Percentiles rank a stretch among this genome's conserved stretches.
Evolutionary conservation across 495 filamentous ascomycete genomes (phyloP).

Genomic region (Aspergillus mulundensis): DNA sequence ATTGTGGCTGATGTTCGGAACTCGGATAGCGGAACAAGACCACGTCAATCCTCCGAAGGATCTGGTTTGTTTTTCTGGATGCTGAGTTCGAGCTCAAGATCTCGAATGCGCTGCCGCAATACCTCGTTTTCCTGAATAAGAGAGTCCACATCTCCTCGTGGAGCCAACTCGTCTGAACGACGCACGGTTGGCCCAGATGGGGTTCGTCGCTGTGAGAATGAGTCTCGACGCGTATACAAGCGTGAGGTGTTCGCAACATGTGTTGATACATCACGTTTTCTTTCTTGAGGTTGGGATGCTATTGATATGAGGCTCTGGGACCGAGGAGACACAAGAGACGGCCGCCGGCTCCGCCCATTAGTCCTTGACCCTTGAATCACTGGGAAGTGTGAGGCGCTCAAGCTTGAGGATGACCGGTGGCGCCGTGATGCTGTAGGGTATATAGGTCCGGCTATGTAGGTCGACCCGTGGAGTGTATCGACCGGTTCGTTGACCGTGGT

Average conservation of each 20-base stretch:
- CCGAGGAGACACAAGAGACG: slow-evolving; percentile 41
- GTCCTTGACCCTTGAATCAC: slow-evolving; percentile 42
- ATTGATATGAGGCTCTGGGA: slow-evolving; percentile 36
- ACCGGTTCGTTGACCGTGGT: slow-evolving; percentile 52
- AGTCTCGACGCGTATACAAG: slow-evolving; percentile 31
- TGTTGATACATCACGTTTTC: slow-evolving; percentile 22
- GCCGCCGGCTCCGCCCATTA: slow-evolving; percentile 38
- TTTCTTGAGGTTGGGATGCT: slow-evolving; percentile 22
- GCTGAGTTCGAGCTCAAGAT: slow-evolving; percentile 67
- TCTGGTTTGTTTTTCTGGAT: slow-evolving; percentile 27
- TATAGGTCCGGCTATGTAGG: slow-evolving; percentile 46
- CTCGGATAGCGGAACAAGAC: no score
- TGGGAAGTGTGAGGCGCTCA: slow-evolving; percentile 49
- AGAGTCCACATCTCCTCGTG: slow-evolving; percentile 64
- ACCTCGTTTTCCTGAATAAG: slow-evolving; percentile 78
- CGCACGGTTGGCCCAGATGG: slow-evolving; percentile 17
- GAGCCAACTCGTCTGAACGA: slow-evolving; percentile 66
- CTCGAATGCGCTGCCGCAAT: slow-evolving; percentile 66
- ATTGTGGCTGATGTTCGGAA: neutral
- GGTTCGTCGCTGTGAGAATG: slow-evolving; percentile 28
- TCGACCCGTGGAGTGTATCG: slow-evolving; percentile 41
- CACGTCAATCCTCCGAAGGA: neutral
- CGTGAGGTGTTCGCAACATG: slow-evolving; percentile 20
- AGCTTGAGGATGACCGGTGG: slow-evolving; percentile 61
- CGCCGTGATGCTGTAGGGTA: slow-evolving; percentile 56